Percentiles rank a stretch among this genome's conserved stretches.
phyloP scores from a whole-genome alignment of 306 rosid species.

The Pyrus pyrifolia region DNA sequence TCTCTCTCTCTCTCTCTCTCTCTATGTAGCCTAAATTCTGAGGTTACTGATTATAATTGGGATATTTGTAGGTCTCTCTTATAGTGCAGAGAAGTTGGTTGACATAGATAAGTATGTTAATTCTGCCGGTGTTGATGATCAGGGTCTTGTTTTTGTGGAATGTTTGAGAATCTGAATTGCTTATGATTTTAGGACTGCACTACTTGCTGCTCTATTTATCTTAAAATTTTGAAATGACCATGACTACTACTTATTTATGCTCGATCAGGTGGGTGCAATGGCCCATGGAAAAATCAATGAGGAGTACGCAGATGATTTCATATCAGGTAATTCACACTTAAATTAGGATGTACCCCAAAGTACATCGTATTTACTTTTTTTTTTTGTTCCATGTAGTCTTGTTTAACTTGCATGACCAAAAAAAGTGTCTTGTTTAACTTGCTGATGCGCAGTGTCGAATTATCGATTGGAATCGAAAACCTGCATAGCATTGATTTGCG shows the following conservation, averaged over 20 bases:
- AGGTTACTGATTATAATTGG: not conserved
- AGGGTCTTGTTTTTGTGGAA: constrained; percentile 28
- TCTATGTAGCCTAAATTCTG: not conserved
- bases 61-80: constrained; percentile 27
- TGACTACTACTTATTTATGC: not conserved
- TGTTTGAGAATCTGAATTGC: not conserved
- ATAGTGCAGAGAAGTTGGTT: constrained; percentile 26
- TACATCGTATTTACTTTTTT: not conserved
- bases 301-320: not conserved
- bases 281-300: not conserved
- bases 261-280: not conserved
- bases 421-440: too few species aligned
- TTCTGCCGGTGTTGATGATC: not conserved
- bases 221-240: not conserved
- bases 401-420: too few species aligned
- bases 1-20: not conserved
- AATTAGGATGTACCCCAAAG: not conserved
- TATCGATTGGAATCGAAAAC: not conserved
- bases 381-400: too few species aligned
- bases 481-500: not conserved
- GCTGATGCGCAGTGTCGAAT: not conserved
- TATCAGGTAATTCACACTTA: not conserved
- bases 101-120: constrained; percentile 14
- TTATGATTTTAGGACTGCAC: not conserved
- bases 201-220: not conserved